phyloP scores from a whole-genome alignment of 345 rosid genomes.

The Hibiscus trionum region DNA sequence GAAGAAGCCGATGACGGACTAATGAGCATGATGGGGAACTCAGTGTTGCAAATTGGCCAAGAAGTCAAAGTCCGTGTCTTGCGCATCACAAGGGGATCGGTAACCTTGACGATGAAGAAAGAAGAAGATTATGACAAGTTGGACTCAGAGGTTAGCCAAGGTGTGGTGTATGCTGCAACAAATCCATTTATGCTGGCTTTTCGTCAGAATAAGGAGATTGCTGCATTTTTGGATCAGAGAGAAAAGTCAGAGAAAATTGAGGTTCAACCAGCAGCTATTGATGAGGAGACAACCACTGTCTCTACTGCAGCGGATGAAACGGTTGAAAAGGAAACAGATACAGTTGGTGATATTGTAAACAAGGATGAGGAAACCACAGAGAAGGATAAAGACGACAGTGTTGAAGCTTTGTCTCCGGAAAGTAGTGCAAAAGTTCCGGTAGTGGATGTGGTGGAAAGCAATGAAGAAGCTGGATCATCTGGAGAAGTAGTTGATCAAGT shows the following conservation, averaged over 20 bases:
- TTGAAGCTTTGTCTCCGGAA: conserved; percentile 19
- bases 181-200: conserved; percentile 79
- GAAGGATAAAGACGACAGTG: conserved; percentile 20
- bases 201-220: conserved; percentile 59
- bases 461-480: conserved; percentile 22
- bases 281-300: conserved; percentile 3
- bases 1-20: conserved; percentile 76
- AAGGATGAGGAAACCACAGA: conserved; percentile 15
- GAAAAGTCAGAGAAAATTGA: conserved; percentile 35
- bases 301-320: conserved; percentile 20
- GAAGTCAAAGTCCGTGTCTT: conserved; percentile 68
- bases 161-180: conserved; percentile 56
- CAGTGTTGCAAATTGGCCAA: conserved; percentile 58
- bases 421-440: conserved; percentile 23
- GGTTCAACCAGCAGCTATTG: conserved; percentile 16
- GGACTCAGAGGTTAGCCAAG: conserved; percentile 37
- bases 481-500: conserved; percentile 34
- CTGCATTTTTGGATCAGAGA: conserved; percentile 68
- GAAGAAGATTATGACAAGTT: conserved; percentile 41
- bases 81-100: conserved; percentile 59
- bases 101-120: conserved; percentile 80
- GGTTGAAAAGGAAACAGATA: conserved; percentile 19
- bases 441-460: conserved; percentile 19
- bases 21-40: conserved; percentile 53
- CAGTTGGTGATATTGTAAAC: background rate